These are phyloP conservation scores for Pseudogymnoascus sp. DNA, from an alignment of 2,329 filamentous ascomycete genomes.

Conservation along the genomic window DNA sequence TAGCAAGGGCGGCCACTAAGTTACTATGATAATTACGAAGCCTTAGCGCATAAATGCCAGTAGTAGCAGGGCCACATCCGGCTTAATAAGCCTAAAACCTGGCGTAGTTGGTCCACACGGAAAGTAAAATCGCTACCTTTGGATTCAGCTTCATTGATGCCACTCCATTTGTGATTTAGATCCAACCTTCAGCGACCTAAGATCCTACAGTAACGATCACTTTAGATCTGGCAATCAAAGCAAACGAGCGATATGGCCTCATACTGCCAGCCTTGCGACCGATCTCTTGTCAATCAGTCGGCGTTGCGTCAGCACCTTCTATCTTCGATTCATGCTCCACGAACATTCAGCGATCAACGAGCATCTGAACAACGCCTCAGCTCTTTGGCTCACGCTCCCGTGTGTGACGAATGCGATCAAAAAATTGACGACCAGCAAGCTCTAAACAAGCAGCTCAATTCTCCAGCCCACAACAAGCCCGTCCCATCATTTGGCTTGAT, in stretches of 20 bases:
- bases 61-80: too few relatives aligned
- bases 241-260: constrained; percentile 10
- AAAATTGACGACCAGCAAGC: too few relatives aligned
- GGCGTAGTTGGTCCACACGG: too few relatives aligned
- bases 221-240: background rate
- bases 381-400: constrained; percentile 14
- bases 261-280: constrained; percentile 18
- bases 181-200: background rate
- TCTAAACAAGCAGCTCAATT: too few relatives aligned
- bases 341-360: background rate
- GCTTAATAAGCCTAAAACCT: too few relatives aligned
- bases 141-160: background rate
- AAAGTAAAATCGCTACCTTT: too few relatives aligned
- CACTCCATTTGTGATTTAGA: background rate
- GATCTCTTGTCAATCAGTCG: constrained; percentile 21
- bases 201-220: background rate
- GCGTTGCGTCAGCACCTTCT: constrained; percentile 21
- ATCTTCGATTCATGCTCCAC: background rate
- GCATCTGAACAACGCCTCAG: background rate
- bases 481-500: too few relatives aligned
- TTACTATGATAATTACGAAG: too few relatives aligned
- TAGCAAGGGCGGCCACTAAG: too few relatives aligned
- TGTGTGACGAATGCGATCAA: too few relatives aligned
- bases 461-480: too few relatives aligned
- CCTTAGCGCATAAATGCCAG: too few relatives aligned